Evolutionary conservation across 2,329 filamentous ascomycete genomes (phyloP), one percentile per base, ranked within the genome.

Genomic region (Stylonectria norvegica): DNA sequence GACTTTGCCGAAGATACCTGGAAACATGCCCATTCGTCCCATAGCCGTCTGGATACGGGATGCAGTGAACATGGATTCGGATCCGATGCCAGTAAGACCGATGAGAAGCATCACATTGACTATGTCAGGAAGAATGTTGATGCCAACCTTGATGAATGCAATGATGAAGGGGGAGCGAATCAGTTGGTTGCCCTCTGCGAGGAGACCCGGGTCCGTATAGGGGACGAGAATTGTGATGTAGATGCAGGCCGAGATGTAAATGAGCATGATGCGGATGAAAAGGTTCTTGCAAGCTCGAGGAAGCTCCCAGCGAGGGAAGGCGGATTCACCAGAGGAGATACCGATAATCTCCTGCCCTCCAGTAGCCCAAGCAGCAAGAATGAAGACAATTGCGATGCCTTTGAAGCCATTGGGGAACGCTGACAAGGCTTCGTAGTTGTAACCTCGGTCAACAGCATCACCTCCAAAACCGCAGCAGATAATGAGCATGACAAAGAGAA

Each of bases 211-310:
- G 27, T 30, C 27, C 15, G 27, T 30, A 15, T 30, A 30, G 15
- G 27, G 27, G 27, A 30, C 27, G 27, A 30, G 27, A 30, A 30
- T 14, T 6, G 27, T 30, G 27, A 30, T 30, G 27, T 30, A 30
- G 27, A 30, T 14, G 27, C 27, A 30, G 14, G 27, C 27, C 27
- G 27, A 30, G 6, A 30, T 30, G 14, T 30, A 30, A 14, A 30
- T 30, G 6, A 30, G 14, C 9, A 30, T 15, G 14, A 30, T 30
- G 8, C 27, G 27, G 15, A 30, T 30, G 27, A 30, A 30, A 6
- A 30, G 27, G 14, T 30, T 30, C 14, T 30, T 30, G 14, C 27
- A 30, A 15, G 27, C 27, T 14, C 27, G 27, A 30, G 27, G 27
- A 30, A 30, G 27, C 27, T 30, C 27, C 27, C 27, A 30, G 8